Evolutionary conservation across 768 basidiomycete genomes (phyloP).

Genomic region (Pulveroboletus ravenelii): DNA sequence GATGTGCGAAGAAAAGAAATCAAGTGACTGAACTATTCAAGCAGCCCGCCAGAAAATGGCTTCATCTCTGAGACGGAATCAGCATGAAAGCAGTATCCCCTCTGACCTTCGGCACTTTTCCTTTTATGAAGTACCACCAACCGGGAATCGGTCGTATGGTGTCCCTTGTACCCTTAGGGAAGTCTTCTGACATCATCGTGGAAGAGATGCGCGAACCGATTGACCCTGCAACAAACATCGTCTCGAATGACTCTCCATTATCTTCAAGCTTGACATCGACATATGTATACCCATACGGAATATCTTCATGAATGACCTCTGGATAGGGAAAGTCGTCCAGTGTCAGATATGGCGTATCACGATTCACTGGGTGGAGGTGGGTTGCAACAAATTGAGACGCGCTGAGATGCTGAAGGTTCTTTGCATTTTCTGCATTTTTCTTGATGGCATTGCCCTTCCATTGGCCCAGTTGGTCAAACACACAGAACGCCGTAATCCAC

Average conservation of each 20-base stretch:
- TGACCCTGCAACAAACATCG: not conserved
- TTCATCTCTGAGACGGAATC: too few relatives aligned
- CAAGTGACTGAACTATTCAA: too few relatives aligned
- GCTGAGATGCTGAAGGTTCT: not conserved
- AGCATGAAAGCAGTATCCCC: too few relatives aligned
- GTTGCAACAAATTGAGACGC: not conserved
- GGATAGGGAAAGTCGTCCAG: not conserved
- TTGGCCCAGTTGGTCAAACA: not conserved
- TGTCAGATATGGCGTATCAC: not conserved
- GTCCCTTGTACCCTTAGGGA: not conserved
- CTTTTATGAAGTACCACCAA: not conserved
- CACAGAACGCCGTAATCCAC: not conserved
- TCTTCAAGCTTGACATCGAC: conserved; percentile 1
- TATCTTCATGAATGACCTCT: not conserved
- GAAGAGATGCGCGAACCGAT: not conserved
- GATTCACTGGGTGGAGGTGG: not conserved
- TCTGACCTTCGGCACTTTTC: too few relatives aligned
- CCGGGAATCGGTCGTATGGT: not conserved
- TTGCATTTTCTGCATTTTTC: not conserved
- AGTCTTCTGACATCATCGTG: not conserved
- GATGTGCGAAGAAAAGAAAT: too few relatives aligned
- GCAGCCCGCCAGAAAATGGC: too few relatives aligned
- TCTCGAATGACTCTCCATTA: not conserved
- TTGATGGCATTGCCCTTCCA: not conserved
- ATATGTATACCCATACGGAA: not conserved